Evolutionary conservation across 1,284 basidiomycete species (phyloP).

Genomic region (Boletellus sp.): DNA sequence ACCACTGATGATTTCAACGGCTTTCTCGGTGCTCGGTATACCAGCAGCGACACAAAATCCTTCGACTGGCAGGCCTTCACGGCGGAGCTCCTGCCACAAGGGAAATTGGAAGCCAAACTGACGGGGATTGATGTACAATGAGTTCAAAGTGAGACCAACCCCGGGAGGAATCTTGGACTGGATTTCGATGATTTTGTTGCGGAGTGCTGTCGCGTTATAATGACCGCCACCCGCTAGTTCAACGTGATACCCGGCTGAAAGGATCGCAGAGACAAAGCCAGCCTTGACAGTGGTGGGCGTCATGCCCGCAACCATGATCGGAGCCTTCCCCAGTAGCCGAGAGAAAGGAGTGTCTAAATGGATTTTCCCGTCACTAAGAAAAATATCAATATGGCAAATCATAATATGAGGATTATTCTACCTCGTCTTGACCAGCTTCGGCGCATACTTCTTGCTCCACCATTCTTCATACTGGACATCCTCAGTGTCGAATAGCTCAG

Average conservation of each 20-base stretch:
- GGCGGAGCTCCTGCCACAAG: constrained; percentile 95
- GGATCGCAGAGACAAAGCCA: constrained; percentile 87
- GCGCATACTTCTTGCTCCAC: constrained; percentile 89
- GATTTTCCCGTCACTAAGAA: constrained; percentile 76
- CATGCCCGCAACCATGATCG: constrained; percentile 99
- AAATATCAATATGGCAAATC: constrained; percentile 12
- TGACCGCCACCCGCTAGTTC: constrained; percentile 98
- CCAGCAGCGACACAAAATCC: constrained; percentile 98
- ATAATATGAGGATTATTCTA: constrained; percentile 32
- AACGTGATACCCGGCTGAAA: constrained; percentile 93
- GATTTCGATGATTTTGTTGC: constrained; percentile 87
- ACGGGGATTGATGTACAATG: constrained; percentile 97
- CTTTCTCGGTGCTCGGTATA: constrained; percentile 90
- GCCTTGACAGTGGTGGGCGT: constrained; percentile 92
- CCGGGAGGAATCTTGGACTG: constrained; percentile 80
- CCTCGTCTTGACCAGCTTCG: constrained; percentile 87
- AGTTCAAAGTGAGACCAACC: constrained; percentile 90
- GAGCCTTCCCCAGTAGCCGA: constrained; percentile 90
- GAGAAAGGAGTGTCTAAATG: constrained; percentile 96
- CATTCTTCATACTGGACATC: constrained; percentile 77
- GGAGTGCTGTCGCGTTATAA: constrained; percentile 86
- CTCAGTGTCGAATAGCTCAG: constrained; percentile 76
- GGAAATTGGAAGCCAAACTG: constrained; percentile 97
- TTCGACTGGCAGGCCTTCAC: constrained; percentile 92
- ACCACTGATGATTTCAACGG: constrained; percentile 85